Evolutionary conservation across 371 early-diverging fungal genomes (phyloP).

Genomic region (Zopfochytrium polystomum): DNA sequence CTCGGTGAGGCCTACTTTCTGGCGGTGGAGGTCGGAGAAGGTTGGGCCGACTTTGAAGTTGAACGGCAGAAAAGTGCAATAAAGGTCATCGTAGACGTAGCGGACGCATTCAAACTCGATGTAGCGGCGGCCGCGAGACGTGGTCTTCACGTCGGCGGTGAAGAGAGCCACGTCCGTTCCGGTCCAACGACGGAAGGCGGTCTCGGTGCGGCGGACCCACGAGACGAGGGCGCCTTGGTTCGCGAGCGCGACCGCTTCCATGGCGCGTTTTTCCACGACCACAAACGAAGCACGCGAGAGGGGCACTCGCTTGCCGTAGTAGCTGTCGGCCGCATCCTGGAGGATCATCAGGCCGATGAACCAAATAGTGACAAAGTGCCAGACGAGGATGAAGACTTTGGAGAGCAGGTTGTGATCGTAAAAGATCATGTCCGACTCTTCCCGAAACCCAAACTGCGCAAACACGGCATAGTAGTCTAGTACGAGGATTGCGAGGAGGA

Average conservation of each 20-base stretch:
- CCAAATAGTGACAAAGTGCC: constrained; percentile 68
- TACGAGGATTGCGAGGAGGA: constrained; percentile 62
- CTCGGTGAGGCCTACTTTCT: constrained; percentile 49
- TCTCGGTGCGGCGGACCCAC: constrained; percentile 39
- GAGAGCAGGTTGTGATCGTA: constrained; percentile 57
- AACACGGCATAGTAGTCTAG: constrained; percentile 65
- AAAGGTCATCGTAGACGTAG: constrained; percentile 51
- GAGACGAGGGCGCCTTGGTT: constrained; percentile 38
- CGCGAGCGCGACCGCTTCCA: constrained; percentile 55
- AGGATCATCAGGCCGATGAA: constrained; percentile 54
- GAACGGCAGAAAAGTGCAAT: constrained; percentile 56
- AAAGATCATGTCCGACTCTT: constrained; percentile 44
- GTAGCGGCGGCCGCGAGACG: constrained; percentile 52
- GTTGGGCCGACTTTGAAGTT: constrained; percentile 56
- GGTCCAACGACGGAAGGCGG: neutral
- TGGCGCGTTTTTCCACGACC: constrained; percentile 61
- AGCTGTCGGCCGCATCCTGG: constrained; percentile 42
- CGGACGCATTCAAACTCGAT: constrained; percentile 76
- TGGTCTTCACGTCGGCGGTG: constrained; percentile 22
- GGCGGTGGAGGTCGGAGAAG: constrained; percentile 45
- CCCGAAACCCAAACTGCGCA: constrained; percentile 32
- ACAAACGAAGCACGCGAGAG: constrained; percentile 56
- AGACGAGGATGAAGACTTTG: constrained; percentile 62
- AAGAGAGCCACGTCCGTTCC: constrained; percentile 12
- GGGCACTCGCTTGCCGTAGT: constrained; percentile 57